Conservation (phyloP, 164 flowering plant species). For the Buxus sempervirens region DNA sequence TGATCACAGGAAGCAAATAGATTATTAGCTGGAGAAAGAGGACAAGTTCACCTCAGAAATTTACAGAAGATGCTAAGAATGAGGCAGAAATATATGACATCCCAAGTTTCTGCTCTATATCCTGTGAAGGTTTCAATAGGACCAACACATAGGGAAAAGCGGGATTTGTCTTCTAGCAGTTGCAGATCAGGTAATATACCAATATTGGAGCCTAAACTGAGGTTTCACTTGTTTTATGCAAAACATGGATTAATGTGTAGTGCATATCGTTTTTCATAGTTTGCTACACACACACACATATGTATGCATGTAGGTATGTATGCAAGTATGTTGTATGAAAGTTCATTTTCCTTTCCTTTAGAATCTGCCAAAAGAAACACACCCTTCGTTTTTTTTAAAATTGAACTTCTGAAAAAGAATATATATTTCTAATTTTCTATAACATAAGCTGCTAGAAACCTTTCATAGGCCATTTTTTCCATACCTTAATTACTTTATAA, state of each 20-base stretch:
- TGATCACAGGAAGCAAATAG: conserved; percentile 56
- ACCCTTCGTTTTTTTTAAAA: too few relatives aligned
- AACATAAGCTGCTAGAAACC: neutral
- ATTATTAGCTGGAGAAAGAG: conserved; percentile 71
- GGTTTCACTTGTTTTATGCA: neutral
- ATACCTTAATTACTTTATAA: neutral
- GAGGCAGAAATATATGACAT: conserved; percentile 78
- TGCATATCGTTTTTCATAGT: neutral
- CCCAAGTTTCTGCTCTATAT: conserved; percentile 79
- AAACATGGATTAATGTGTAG: neutral
- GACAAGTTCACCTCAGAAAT: conserved; percentile 42
- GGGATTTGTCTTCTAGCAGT: conserved; percentile 50
- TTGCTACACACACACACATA: too few relatives aligned
- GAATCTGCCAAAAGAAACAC: too few relatives aligned
- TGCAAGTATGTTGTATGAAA: too few relatives aligned
- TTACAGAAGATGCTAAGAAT: conserved; percentile 63
- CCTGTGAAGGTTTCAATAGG: conserved; percentile 69
- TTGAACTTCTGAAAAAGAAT: too few relatives aligned
- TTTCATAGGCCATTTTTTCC: neutral
- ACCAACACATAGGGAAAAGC: conserved; percentile 57
- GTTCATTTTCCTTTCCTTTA: too few relatives aligned
- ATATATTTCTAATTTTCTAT: too few relatives aligned
- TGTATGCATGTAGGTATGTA: too few relatives aligned
- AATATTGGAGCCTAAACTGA: neutral
- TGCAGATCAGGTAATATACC: conserved; percentile 48